Base-by-base conservation (phyloP, 768 basidiomycete genomes). In the Lentinus tigrinus region DNA sequence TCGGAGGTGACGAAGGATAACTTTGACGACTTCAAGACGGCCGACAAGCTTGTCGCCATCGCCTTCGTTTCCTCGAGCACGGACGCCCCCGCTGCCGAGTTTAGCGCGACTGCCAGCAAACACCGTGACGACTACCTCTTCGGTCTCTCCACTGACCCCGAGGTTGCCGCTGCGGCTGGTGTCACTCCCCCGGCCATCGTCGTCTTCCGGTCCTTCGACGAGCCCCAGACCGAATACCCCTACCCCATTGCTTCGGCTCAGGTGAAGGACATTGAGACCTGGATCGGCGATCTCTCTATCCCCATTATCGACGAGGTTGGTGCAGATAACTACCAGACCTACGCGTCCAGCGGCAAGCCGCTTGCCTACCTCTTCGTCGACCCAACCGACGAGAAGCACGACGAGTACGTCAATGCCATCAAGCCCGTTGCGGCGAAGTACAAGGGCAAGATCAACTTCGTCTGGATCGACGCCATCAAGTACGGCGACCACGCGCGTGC, bases 401-500 rank as follows among this genome's bases (percentile, higher is more conserved):
- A 91, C 14, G 77, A 78, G 28, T 73, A 87, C 48, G 82, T 96
- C 62, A 85, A 85, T 24, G 73, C 79, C 39, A 70, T 98, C 64
- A 85, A 79, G 65, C 87, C 93, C 9, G 72, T 96, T 52, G 97
- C 97, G 7, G 77, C 85, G 52, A 84, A 87, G 69, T 85, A 84
- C 80, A 93, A 91, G 75, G 82, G 85, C 66, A 87, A 92, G 75
- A 69, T 98, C 71, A 97, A 97, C 86, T 97, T 98, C 72, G 96
- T 98, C 60, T 96, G 88, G 87, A 98, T 99, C 66, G 97, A 99
- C 72, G 95, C 93, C 23, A 76, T 89, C 76, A 94, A 95, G 73
- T 99, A 95, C 66, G 85, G 84, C 66, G 96, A 98, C 67, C 97
- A 99, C 77, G 97, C 89, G 64, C 95, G 93, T 74, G 91, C 92